These are phyloP conservation scores for Colletotrichum eleusines DNA, from an alignment of 2,329 filamentous ascomycete genomes.

Conservation along the genomic window DNA sequence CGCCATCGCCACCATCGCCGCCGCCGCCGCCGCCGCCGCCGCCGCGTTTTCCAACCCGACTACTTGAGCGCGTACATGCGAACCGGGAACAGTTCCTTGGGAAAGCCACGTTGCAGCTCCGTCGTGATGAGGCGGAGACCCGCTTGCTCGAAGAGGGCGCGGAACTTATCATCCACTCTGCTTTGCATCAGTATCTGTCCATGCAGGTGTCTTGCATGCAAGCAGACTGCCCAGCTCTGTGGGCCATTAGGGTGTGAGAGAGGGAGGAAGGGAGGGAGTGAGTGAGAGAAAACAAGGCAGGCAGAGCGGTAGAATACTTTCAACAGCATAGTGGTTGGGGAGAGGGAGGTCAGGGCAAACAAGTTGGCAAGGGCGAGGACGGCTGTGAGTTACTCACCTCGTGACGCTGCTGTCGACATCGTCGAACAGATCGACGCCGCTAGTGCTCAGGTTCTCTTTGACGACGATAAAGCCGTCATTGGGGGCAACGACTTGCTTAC, in stretches of 20 bases:
- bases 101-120: conserved; percentile 80
- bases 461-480: conserved; percentile 52
- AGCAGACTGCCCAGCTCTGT: conserved; percentile 11
- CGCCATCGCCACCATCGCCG: conserved; percentile 19
- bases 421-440: conserved; percentile 69
- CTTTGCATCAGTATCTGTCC: conserved; percentile 31
- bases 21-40: conserved; percentile 18
- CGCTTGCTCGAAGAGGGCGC: conserved; percentile 75
- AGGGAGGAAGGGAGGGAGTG: not conserved
- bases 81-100: conserved; percentile 77
- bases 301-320: conserved; percentile 18
- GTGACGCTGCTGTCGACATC: conserved; percentile 41
- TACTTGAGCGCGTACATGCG: conserved; percentile 79
- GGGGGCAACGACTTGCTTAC: conserved; percentile 57
- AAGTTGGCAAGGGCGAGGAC: conserved; percentile 1
- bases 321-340: conserved; percentile 23
- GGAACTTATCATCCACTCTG: conserved; percentile 79
- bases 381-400: conserved; percentile 25
- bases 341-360: conserved; percentile 19
- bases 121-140: conserved; percentile 76
- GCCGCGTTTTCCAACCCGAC: conserved; percentile 13
- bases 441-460: conserved; percentile 77
- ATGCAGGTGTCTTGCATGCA: conserved; percentile 39
- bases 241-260: conserved; percentile 15
- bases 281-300: conserved; percentile 22